Evolutionary conservation across 106 monocot genomes (phyloP).

Genomic region (Dendrobium catenatum): DNA sequence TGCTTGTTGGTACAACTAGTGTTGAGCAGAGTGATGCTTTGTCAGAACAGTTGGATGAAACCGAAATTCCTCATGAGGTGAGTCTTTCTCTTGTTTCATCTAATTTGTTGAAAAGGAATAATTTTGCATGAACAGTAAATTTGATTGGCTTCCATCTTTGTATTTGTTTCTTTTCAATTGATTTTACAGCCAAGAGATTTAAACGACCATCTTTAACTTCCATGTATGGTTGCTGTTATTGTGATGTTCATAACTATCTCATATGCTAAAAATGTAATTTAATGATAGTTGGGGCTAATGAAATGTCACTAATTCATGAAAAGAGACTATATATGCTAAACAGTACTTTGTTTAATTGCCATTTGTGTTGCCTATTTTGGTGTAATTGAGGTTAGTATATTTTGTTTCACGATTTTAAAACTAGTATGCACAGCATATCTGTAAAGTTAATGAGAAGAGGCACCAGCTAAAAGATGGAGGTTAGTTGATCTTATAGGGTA

Average conservation of each 20-base stretch:
- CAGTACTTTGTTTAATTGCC: not conserved
- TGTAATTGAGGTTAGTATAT: not conserved
- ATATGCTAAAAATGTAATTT: not conserved
- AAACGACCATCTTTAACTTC: not conserved
- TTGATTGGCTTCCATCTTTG: not conserved
- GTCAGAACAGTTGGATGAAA: slow-evolving; percentile 71
- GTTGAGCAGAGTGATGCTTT: slow-evolving; percentile 96
- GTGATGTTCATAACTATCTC: not conserved
- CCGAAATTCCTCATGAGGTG: slow-evolving; percentile 90
- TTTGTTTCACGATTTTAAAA: not conserved
- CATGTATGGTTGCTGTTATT: not conserved
- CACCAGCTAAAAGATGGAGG: not conserved
- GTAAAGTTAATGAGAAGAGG: not conserved
- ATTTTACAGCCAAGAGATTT: not conserved
- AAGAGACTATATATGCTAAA: not conserved
- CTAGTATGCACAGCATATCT: too few species aligned
- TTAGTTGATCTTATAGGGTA: not conserved
- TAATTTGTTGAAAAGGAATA: not conserved
- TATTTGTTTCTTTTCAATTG: not conserved
- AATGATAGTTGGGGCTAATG: not conserved
- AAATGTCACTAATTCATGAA: not conserved
- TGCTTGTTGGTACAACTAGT: slow-evolving; percentile 99
- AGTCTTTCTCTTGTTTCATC: slow-evolving; percentile 4
- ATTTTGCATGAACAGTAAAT: not conserved
- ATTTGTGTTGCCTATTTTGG: not conserved